Evolutionary conservation across 441 rosid species (phyloP).

Genomic region (Gossypium davidsonii): DNA sequence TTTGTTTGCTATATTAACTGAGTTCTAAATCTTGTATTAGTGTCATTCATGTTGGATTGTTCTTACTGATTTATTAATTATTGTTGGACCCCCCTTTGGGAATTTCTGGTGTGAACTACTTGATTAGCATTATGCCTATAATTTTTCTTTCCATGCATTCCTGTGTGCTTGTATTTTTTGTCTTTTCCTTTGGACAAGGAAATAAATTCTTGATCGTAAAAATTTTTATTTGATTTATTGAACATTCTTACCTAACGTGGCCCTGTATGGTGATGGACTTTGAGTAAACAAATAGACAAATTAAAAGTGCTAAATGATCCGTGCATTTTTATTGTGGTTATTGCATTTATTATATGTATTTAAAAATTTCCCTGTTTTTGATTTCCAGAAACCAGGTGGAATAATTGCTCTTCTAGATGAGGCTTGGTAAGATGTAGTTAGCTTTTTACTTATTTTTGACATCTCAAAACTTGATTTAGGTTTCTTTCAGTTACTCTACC

Average conservation of each 20-base stretch:
- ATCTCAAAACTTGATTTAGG: not conserved
- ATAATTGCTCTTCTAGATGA: conserved; percentile 97
- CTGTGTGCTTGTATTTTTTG: not conserved
- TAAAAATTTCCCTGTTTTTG: not conserved
- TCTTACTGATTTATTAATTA: not conserved
- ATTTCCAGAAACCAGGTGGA: conserved; percentile 98
- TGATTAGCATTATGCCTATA: not conserved
- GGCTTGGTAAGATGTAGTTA: conserved; percentile 73
- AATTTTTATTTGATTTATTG: not conserved
- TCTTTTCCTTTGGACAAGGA: not conserved
- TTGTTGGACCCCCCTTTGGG: not conserved
- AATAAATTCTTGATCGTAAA: not conserved
- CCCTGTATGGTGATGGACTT: not conserved
- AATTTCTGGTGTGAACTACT: not conserved
- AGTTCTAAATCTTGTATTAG: not conserved
- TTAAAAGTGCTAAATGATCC: not conserved
- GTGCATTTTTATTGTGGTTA: not conserved
- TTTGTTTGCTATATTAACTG: not conserved
- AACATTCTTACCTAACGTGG: not conserved
- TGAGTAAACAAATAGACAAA: not conserved
- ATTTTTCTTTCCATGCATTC: not conserved
- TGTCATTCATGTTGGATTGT: not conserved
- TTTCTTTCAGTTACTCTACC: conserved; percentile 3
- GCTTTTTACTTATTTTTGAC: conserved; percentile 5
- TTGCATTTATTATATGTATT: conserved; percentile 7